These are phyloP conservation scores for Corylus americana DNA, from an alignment of 306 rosid species.

Conservation along the genomic window DNA sequence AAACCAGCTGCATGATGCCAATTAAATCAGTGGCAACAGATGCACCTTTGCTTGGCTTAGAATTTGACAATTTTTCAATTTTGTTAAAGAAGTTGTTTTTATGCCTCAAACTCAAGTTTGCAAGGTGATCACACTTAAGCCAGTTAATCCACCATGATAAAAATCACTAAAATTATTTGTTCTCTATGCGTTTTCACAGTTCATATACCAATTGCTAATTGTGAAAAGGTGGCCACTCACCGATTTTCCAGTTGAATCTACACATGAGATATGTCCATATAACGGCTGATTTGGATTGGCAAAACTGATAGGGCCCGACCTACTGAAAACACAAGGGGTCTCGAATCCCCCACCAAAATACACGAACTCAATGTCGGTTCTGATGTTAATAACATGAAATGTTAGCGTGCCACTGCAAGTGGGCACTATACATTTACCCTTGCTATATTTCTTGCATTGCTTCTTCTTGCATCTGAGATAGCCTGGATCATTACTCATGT, in stretches of 20 bases:
- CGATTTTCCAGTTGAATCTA: slow-evolving; percentile 64
- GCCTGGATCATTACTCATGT: slow-evolving; percentile 57
- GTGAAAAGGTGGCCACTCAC: slow-evolving; percentile 29
- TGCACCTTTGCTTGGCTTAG: too few relatives aligned
- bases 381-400: slow-evolving; percentile 78
- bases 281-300: slow-evolving; percentile 66
- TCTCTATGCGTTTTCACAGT: too few relatives aligned
- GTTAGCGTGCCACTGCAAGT: slow-evolving; percentile 63
- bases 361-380: slow-evolving; percentile 79
- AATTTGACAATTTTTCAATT: too few relatives aligned
- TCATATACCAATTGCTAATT: too few relatives aligned
- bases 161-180: too few relatives aligned
- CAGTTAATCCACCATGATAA: too few relatives aligned
- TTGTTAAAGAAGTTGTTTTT: too few relatives aligned
- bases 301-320: slow-evolving; percentile 48
- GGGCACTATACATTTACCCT: slow-evolving; percentile 36
- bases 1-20: too few relatives aligned
- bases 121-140: neutral
- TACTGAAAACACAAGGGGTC: slow-evolving; percentile 54
- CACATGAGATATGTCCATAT: slow-evolving; percentile 64
- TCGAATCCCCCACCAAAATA: slow-evolving; percentile 67
- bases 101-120: neutral
- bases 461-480: slow-evolving; percentile 65
- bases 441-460: slow-evolving; percentile 38
- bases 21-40: too few relatives aligned